Base-by-base conservation (phyloP, 768 basidiomycete genomes). In the Lentinula guzmanii region DNA sequence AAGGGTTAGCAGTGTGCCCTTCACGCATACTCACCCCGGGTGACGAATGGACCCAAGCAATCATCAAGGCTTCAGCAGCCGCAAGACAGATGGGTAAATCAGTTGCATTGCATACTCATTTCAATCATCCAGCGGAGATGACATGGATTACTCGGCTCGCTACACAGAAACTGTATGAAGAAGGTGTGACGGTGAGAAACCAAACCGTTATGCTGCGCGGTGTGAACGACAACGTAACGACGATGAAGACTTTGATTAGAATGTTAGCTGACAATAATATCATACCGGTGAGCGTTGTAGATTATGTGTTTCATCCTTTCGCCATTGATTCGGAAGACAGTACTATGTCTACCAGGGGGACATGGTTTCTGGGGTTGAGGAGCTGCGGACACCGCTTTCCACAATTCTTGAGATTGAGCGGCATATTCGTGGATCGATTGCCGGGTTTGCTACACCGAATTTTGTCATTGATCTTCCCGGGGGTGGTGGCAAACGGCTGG, bases 301-400 rank as follows among this genome's bases (percentile, higher is more conserved):
- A 13, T n/a, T n/a, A 4, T 18, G 5, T 5, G 13, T 16, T 34
- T 13, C 15, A 21, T 0, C 13, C 4, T 34, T 5, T 34, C 51
- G 10, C 8, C 33, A 16, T 28, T 52, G 9, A 52, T 11, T 34
- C 24, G 50, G 7, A 8, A 6, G 28, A 28, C 52, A 66, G 66
- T 66, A 66, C 61, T 66, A 66, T 60, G 66, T 66, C 13, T 66
- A 66, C 46, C 66, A 66, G 60, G 66, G 66, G 9, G 66, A 66
- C 52, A 66, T 66, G 66, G 66, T 66, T 24, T 58, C 46, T 4
- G 66, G 66, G 31, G 66, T 66, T 18, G 66, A 66, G 61, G 66
- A 66, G 43, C 58, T 66, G n/a, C 57, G 66, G 33, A 66, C 66
- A 52, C 64, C 64, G 31, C 58, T 66, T 21, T 65, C 64, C 48